A percentile compares a stretch with the other conserved stretches of the same genome.
phyloP scores from a whole-genome alignment of 805 yeast species.

The Candida sakaeoensis region DNA sequence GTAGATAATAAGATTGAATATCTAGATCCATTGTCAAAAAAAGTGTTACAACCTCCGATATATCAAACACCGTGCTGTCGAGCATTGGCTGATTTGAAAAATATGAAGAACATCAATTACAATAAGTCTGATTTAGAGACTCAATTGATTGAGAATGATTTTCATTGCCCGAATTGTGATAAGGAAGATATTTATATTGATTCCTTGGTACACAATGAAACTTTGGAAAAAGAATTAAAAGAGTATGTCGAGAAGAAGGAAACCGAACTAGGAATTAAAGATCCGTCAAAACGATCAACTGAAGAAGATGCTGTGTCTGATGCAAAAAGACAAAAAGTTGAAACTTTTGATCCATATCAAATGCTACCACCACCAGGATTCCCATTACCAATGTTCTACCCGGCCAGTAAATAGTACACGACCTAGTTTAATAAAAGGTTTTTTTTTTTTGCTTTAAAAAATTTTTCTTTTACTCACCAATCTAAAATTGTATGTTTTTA shows the following conservation, averaged over 20 bases:
- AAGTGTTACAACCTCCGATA: slow-evolving; percentile 60
- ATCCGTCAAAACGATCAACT: slow-evolving; percentile 24
- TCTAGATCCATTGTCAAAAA: slow-evolving; percentile 63
- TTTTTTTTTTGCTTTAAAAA: neutral
- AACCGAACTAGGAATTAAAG: slow-evolving; percentile 31
- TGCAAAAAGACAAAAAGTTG: slow-evolving; percentile 7
- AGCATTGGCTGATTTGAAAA: slow-evolving; percentile 51
- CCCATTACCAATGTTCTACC: slow-evolving; percentile 6
- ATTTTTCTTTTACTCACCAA: neutral
- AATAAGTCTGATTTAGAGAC: slow-evolving; percentile 36
- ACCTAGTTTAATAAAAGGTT: neutral
- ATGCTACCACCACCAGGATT: slow-evolving; percentile 21
- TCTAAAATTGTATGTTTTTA: slow-evolving; percentile 1
- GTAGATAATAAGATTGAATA: slow-evolving; percentile 39
- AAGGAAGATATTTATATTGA: slow-evolving; percentile 74
- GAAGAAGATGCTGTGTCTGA: slow-evolving; percentile 17
- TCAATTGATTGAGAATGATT: slow-evolving; percentile 72
- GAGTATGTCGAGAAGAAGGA: slow-evolving; percentile 42
- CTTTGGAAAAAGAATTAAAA: slow-evolving; percentile 51
- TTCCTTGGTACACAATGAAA: slow-evolving; percentile 58
- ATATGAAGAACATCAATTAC: slow-evolving; percentile 41
- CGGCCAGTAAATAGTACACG: slow-evolving; percentile 4
- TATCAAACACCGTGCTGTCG: slow-evolving; percentile 82
- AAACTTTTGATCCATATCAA: slow-evolving; percentile 12
- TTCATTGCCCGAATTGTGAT: slow-evolving; percentile 85